Evolutionary conservation across 2,329 filamentous ascomycete species (phyloP).

Genomic region (Penicillium sp.): DNA sequence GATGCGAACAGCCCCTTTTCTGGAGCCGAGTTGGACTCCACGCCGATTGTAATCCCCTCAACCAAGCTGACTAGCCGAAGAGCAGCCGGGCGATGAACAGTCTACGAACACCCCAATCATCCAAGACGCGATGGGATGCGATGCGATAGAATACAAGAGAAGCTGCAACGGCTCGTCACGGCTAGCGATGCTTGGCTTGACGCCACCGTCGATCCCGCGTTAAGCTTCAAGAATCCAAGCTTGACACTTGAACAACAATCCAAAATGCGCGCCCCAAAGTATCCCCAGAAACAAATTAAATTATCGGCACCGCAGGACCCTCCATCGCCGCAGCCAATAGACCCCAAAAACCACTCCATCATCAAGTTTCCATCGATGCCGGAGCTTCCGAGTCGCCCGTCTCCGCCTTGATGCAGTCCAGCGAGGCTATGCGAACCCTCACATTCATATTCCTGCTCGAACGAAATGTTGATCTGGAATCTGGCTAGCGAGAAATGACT

Average conservation of each 20-base stretch:
- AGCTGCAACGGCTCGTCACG: not conserved
- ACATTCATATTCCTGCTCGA: too few relatives aligned
- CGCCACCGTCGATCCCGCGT: slow-evolving; percentile 13
- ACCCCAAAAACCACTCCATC: not conserved
- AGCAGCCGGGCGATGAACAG: too few relatives aligned
- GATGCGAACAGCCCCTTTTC: not conserved
- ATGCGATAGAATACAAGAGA: not conserved
- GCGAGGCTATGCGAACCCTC: too few relatives aligned
- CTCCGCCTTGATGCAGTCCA: too few relatives aligned
- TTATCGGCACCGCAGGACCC: not conserved
- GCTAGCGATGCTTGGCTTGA: slow-evolving; percentile 1
- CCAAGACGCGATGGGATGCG: too few relatives aligned
- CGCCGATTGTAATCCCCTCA: not conserved
- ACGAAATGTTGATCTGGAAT: too few relatives aligned
- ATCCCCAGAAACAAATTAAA: not conserved
- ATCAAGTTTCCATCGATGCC: slow-evolving; percentile 11
- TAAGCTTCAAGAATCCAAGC: slow-evolving; percentile 5
- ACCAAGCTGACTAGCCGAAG: too few relatives aligned
- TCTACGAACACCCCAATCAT: too few relatives aligned
- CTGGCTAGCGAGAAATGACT: too few relatives aligned
- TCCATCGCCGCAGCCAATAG: not conserved
- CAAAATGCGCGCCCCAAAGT: not conserved
- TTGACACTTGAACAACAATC: not conserved
- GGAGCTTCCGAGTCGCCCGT: slow-evolving; percentile 16
- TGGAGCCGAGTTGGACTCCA: not conserved